Conservation (phyloP, 441 rosid genomes). For the Mallotus repandus region DNA sequence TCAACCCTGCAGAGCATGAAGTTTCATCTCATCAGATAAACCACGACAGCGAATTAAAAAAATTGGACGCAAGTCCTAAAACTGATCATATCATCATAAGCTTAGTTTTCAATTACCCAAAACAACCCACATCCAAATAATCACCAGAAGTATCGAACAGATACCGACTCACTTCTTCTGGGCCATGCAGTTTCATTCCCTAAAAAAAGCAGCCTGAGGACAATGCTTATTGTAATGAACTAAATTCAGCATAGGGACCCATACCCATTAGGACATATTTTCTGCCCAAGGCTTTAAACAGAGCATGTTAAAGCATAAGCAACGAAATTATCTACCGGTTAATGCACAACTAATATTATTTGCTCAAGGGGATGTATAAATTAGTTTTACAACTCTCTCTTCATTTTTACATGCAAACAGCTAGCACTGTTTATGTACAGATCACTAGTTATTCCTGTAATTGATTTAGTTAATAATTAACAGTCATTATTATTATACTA, state of each 20-base stretch:
- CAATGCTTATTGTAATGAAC: not conserved
- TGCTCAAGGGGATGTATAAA: too few species aligned
- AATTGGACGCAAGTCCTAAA: not conserved
- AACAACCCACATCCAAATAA: constrained; percentile 5
- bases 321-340: not conserved
- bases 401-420: not conserved
- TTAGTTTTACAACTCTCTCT: not conserved
- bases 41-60: not conserved
- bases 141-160: not conserved
- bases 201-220: not conserved
- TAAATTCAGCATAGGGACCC: not conserved
- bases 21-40: constrained; percentile 12
- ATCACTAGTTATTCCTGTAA: too few species aligned
- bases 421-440: too few species aligned
- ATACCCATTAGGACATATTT: not conserved
- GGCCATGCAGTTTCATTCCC: not conserved
- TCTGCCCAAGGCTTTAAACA: not conserved
- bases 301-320: not conserved
- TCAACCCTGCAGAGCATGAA: constrained; percentile 7
- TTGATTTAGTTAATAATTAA: too few species aligned
- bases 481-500: too few species aligned
- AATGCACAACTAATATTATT: not conserved
- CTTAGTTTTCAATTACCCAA: not conserved
- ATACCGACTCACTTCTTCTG: not conserved
- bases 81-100: not conserved